Evolutionary conservation across 768 basidiomycete genomes (phyloP).

Genomic region (Lentinus tigrinus): DNA sequence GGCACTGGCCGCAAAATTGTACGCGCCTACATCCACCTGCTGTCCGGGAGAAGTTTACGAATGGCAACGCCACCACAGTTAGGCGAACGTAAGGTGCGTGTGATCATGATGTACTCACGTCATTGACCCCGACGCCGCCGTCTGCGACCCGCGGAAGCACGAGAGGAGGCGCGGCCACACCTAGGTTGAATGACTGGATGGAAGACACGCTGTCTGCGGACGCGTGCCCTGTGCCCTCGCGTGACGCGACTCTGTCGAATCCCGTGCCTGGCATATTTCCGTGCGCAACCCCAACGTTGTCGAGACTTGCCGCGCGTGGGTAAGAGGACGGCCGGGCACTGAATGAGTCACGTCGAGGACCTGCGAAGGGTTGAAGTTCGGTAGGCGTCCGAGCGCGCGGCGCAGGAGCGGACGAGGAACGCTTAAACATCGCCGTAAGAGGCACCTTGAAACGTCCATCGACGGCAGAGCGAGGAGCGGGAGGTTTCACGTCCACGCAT

Average conservation of each 20-base stretch:
- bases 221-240: not conserved
- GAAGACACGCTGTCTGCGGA: constrained; percentile 2
- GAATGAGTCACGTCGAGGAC: constrained; percentile 15
- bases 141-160: constrained; percentile 5
- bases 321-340: constrained; percentile 8
- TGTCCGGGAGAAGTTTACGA: not conserved
- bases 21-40: constrained; percentile 1
- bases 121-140: not conserved
- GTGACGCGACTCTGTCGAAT: not conserved
- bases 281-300: not conserved
- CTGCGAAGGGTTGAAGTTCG: constrained; percentile 4
- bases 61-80: constrained; percentile 5
- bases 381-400: constrained; percentile 20
- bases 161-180: not conserved
- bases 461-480: constrained; percentile 2
- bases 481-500: not conserved
- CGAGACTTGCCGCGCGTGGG: constrained; percentile 9
- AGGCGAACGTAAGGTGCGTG: constrained; percentile 4
- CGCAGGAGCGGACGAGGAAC: constrained; percentile 58
- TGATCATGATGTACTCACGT: constrained; percentile 15
- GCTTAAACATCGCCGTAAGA: constrained; percentile 65
- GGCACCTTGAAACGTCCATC: constrained; percentile 44
- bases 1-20: not conserved
- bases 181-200: constrained; percentile 1
- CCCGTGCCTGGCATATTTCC: not conserved